Base-by-base conservation (phyloP, 177 flowering plant genomes). In the Vitis hybrid region DNA sequence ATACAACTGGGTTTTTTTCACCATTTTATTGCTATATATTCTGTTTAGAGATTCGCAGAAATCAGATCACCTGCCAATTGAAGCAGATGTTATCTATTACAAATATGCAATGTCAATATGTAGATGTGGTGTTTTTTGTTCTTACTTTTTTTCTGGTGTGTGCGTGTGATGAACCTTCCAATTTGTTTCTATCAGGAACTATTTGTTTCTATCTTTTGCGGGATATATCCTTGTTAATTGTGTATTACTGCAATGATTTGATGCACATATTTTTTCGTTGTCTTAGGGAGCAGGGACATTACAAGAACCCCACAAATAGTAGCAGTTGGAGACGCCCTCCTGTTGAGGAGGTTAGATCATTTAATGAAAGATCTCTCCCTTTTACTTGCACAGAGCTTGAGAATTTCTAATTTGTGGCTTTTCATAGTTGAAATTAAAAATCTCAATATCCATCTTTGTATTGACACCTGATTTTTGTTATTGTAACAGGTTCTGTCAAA, bases 251-350 rank as follows among this genome's bases (percentile, higher is more conserved):
- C 24, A 14, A 52, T 67, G 27, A 19, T 68, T 51, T 58, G 18
- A 54, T 50, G 58, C 6, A 32, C 66, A 40, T 30, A 52, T 48
- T 62, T 75, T 72, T 40, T 27, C 14, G 17, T 57, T 70, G 48
- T 66, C 10, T 56, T 66, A 94, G 98, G 83, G 97, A 92, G 73
- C 90, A 88, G 70, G 88, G 69, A 27, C 85, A 85, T 18, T 95
- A 87, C 86, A 95, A 91, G 80, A 82, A 84, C 58, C 90, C 83
- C 46, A 73, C 78, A 64, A 82, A 80, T 65, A 49, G 49, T 80
- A 64, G 49, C 70, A 71, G 78, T 67, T 93, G 99, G 99, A 86
- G 68, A 75, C 84, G 90, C 3, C 98, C 98, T 48, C 97, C 94
- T 51, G 84, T 93, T 68, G 98, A 95, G 73, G 94, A 95, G 97